Evolutionary conservation across 2,329 filamentous ascomycete species (phyloP).

Genomic region (Stachybotrys chlorohalonatus): DNA sequence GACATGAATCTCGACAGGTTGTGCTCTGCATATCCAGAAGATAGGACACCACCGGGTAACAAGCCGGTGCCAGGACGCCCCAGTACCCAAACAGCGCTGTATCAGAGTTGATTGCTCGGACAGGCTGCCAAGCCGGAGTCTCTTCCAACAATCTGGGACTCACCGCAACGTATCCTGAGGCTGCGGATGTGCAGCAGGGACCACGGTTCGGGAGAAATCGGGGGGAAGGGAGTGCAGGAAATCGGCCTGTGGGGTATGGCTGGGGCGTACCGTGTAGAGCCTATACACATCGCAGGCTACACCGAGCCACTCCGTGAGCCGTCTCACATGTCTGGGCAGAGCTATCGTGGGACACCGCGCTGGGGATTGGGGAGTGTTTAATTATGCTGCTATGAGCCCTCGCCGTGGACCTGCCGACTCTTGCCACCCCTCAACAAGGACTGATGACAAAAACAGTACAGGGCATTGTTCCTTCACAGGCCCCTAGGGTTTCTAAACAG

Average conservation of each 20-base stretch:
- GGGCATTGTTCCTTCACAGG: too few species aligned
- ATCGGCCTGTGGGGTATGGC: neutral
- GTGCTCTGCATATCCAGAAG: too few species aligned
- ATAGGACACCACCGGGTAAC: too few species aligned
- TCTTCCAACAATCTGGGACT: neutral
- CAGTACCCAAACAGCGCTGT: too few species aligned
- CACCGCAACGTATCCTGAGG: neutral
- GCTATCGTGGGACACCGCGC: neutral
- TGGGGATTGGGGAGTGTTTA: too few species aligned
- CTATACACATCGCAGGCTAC: neutral
- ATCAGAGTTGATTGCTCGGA: neutral
- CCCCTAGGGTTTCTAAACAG: too few species aligned
- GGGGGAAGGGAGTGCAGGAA: neutral
- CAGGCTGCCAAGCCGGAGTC: neutral
- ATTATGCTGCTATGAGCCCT: too few species aligned
- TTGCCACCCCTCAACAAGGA: too few species aligned
- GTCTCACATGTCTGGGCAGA: neutral
- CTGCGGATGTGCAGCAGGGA: neutral
- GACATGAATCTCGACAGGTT: too few species aligned
- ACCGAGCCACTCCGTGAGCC: neutral
- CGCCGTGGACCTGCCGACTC: too few species aligned
- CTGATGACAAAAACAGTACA: too few species aligned
- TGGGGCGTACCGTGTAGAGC: neutral
- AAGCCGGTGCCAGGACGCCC: too few species aligned
- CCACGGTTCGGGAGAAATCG: neutral